Evolutionary conservation across 352 stramenopile genomes (phyloP).

Genomic region (Phytophthora vignae): DNA sequence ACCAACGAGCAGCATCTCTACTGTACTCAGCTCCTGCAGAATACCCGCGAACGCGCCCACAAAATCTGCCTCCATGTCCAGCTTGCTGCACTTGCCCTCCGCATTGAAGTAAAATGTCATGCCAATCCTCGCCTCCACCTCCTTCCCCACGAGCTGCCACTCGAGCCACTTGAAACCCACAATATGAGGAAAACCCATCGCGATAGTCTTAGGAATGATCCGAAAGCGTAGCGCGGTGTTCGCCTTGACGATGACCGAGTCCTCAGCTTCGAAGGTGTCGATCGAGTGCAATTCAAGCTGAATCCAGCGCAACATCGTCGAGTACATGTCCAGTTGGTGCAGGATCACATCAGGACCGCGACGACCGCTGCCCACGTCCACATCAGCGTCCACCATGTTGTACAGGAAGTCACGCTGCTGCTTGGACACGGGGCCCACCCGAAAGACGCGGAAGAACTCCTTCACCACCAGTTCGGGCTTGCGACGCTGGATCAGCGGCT

Average conservation of each 20-base stretch:
- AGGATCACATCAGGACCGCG: neutral
- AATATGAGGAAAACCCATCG: neutral
- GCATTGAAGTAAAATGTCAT: slow-evolving; percentile 6
- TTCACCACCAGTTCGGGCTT: slow-evolving; percentile 14
- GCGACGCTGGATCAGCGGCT: slow-evolving; percentile 15
- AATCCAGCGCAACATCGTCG: slow-evolving; percentile 1
- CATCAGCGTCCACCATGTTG: neutral
- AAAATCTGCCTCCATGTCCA: neutral
- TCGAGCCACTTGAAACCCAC: neutral
- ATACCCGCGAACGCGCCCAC: neutral
- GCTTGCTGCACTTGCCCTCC: neutral
- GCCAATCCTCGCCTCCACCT: neutral
- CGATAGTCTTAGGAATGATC: neutral
- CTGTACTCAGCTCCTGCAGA: neutral
- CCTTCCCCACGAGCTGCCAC: neutral
- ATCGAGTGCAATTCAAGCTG: neutral
- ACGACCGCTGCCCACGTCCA: neutral
- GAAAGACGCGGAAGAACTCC: slow-evolving; percentile 22
- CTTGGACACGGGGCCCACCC: neutral
- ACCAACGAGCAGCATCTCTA: no score
- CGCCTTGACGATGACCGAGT: neutral
- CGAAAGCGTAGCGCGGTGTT: neutral
- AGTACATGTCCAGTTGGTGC: slow-evolving; percentile 1
- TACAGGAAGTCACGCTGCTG: slow-evolving; percentile 10
- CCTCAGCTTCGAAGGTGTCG: neutral